phyloP scores from a whole-genome alignment of 2,329 filamentous ascomycete genomes.

The Pseudocercospora musae region DNA sequence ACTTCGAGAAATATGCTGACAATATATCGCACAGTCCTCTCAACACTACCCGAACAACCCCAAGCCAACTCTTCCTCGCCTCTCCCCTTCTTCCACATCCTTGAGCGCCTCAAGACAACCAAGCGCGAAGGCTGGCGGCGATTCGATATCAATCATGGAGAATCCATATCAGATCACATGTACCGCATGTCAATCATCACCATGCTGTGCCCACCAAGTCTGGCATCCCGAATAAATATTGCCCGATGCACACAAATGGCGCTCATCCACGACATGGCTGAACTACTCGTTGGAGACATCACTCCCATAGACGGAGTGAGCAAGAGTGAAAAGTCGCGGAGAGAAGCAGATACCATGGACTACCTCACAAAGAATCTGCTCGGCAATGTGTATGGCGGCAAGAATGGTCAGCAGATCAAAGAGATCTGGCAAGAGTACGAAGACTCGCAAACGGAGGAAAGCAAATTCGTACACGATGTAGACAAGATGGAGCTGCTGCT shows the following conservation, averaged over 20 bases:
- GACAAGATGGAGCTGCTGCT: conserved; percentile 94
- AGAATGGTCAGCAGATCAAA: conserved; percentile 67
- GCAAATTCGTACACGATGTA: conserved; percentile 88
- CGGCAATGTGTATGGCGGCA: conserved; percentile 69
- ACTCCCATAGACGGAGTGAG: conserved; percentile 83
- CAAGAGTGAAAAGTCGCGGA: conserved; percentile 83
- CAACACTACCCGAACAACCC: conserved; percentile 58
- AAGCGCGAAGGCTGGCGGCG: conserved; percentile 94
- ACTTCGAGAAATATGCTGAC: conserved; percentile 1
- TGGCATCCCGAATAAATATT: conserved; percentile 71
- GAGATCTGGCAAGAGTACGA: conserved; percentile 95
- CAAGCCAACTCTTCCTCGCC: conserved; percentile 65
- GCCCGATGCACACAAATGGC: conserved; percentile 90
- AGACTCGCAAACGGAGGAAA: conserved; percentile 77
- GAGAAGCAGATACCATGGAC: conserved; percentile 88
- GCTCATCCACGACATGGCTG: conserved; percentile 95
- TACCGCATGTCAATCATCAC: conserved; percentile 98
- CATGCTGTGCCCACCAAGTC: conserved; percentile 77
- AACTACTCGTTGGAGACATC: conserved; percentile 91
- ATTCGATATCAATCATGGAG: conserved; percentile 72
- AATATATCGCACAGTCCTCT: conserved; percentile 54
- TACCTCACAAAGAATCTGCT: conserved; percentile 74
- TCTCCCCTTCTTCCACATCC: conserved; percentile 87
- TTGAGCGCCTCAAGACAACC: conserved; percentile 91
- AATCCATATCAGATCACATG: conserved; percentile 96